phyloP scores from a whole-genome alignment of 495 filamentous ascomycete genomes.

The Cairneyella variabilis region DNA sequence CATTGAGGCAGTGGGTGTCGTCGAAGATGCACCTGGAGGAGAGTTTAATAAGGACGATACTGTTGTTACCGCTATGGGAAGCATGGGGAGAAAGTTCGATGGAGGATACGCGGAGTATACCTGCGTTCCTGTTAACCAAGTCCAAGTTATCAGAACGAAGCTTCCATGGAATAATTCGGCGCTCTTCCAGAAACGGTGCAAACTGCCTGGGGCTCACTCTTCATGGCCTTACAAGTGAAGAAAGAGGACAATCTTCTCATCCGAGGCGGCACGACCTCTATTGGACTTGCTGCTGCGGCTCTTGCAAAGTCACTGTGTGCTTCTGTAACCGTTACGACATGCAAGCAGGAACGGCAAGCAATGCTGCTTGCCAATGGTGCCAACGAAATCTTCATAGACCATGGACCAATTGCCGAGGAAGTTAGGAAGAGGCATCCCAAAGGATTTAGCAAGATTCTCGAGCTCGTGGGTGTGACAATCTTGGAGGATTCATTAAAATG shows the following conservation, averaged over 20 bases:
- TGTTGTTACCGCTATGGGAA: slow-evolving; percentile 51
- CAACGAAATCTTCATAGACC: slow-evolving; percentile 30
- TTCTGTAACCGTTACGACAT: slow-evolving; percentile 36
- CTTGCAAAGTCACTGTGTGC: slow-evolving; percentile 42
- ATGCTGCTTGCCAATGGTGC: slow-evolving; percentile 36
- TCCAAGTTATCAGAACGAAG: slow-evolving; percentile 36
- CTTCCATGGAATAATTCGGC: slow-evolving; percentile 40
- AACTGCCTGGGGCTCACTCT: slow-evolving; percentile 46
- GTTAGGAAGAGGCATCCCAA: slow-evolving; percentile 18
- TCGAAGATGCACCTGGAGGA: slow-evolving; percentile 32
- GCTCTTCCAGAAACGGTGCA: slow-evolving; percentile 52
- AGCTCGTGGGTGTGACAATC: slow-evolving; percentile 11
- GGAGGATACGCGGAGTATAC: slow-evolving; percentile 53
- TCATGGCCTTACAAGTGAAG: slow-evolving; percentile 33
- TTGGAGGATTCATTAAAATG: slow-evolving; percentile 42
- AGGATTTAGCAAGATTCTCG: slow-evolving; percentile 43
- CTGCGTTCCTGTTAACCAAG: slow-evolving; percentile 39
- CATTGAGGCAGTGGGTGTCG: slow-evolving; percentile 44
- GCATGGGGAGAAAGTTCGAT: slow-evolving; percentile 45
- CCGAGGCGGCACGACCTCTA: slow-evolving; percentile 41
- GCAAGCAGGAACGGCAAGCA: slow-evolving; percentile 31
- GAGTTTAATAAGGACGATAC: slow-evolving; percentile 38
- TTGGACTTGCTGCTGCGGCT: slow-evolving; percentile 43
- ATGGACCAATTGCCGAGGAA: slow-evolving; percentile 22
- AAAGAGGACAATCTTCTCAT: slow-evolving; percentile 42